Base-by-base conservation (phyloP, 2,329 filamentous ascomycete genomes). In the Colletotrichum chlorophyti region DNA sequence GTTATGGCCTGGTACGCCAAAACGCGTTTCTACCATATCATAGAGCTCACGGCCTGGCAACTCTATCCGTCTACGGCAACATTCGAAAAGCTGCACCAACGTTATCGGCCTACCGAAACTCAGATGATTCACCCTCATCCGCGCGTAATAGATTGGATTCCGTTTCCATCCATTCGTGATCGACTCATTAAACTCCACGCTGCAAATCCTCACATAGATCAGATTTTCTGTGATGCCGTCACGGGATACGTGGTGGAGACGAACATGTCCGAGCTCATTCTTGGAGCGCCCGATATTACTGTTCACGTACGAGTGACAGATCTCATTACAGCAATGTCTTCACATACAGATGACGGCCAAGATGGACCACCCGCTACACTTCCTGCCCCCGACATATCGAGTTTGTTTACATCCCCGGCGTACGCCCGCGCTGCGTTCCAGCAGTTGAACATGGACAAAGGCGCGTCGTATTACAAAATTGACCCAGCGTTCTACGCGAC, bases 1-100 rank as follows among this genome's bases (percentile, higher is more conserved):
- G 69, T 70, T 27, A 73, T 74, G 64, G 65, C 68, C 1, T 71
- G 69, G 69, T 73, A 74, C 6, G 82, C 77, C 9, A 82, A 71
- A 23, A 74, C 69, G 2, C 64, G 69, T 5, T 72, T 72, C 59
- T 72, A 60, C 42, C 69, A 72, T 53, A 72, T 72, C 31, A 66
- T 71, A 31, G 70, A 72, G 42, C 65, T 72, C 40, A 71, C 68
- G 3, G 69, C 69, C 3, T 72, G 69, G 69, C 68, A 71, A 66
- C 48, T 71, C 1, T 71, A 63, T 15, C 69, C 69, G 5, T 71
- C 66, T 1, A 37, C 62, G 2, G 45, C 55, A 7, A 72, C 69
- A 0, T 72, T 65, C 19, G 61, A 61, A 1, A 68, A 63, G 12
- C 47, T 72, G 0, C 69, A 72, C 55, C 63, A 63, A 5, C 53